A percentile compares a stretch with the other conserved stretches of the same genome.
phyloP scores from a whole-genome alignment of 345 rosid species.

The Limnanthes douglasii region DNA sequence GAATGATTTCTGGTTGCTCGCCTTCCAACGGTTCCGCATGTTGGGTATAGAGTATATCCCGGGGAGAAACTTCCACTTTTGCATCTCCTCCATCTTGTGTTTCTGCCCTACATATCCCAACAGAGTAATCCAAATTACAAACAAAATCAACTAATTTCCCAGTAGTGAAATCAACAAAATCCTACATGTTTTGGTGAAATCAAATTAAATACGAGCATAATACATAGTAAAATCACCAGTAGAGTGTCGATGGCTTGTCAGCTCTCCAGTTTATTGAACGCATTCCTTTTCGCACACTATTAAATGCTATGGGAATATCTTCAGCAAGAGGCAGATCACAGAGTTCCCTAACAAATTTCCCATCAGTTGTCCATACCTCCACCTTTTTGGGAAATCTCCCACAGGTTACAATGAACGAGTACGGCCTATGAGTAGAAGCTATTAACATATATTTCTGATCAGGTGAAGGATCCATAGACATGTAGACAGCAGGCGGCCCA shows the following conservation, averaged over 20 bases:
- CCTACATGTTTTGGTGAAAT: background rate
- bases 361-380: slow-evolving; percentile 74
- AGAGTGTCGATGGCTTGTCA: slow-evolving; percentile 79
- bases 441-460: slow-evolving; percentile 64
- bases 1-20: slow-evolving; percentile 66
- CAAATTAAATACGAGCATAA: background rate
- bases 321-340: slow-evolving; percentile 93
- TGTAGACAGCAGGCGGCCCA: slow-evolving; percentile 76
- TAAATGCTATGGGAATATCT: slow-evolving; percentile 82
- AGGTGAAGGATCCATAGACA: slow-evolving; percentile 86
- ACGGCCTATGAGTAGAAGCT: slow-evolving; percentile 70
- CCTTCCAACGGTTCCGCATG: slow-evolving; percentile 60
- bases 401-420: slow-evolving; percentile 84
- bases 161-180: background rate
- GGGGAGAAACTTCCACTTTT: slow-evolving; percentile 87
- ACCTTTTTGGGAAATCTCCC: slow-evolving; percentile 95
- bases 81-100: slow-evolving; percentile 98
- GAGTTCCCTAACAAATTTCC: slow-evolving; percentile 58
- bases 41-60: slow-evolving; percentile 76
- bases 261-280: slow-evolving; percentile 92
- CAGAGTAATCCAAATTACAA: slow-evolving; percentile 6
- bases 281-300: slow-evolving; percentile 87
- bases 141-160: background rate
- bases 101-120: slow-evolving; percentile 64
- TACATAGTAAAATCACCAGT: slow-evolving; percentile 37